Evolutionary conservation across 257 asterid species (phyloP).

Genomic region (Solanum chilense): DNA sequence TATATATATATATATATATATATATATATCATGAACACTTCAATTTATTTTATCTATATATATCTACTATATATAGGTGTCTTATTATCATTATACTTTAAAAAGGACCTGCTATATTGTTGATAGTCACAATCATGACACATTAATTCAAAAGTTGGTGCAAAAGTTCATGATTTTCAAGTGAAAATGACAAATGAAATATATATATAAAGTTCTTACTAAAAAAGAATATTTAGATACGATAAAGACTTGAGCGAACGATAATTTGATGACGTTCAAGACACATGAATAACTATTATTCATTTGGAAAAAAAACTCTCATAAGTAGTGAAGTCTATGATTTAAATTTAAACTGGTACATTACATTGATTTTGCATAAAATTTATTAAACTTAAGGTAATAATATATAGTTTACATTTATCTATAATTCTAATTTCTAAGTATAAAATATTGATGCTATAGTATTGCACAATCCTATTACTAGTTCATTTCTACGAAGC

Average conservation of each 20-base stretch:
- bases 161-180: not conserved
- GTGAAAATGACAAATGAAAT: no score
- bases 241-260: fast-evolving
- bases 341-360: not conserved
- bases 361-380: not conserved
- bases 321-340: not conserved
- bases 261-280: not conserved
- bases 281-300: not conserved
- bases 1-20: no score
- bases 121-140: not conserved
- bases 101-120: not conserved
- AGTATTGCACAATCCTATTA: not conserved
- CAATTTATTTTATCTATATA: no score
- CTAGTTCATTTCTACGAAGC: not conserved
- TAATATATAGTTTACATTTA: not conserved
- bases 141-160: not conserved
- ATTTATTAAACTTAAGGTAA: not conserved
- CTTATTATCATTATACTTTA: not conserved
- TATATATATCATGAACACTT: no score
- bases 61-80: not conserved
- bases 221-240: no score
- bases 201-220: no score
- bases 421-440: no score
- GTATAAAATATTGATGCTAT: not conserved
- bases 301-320: no score